Evolutionary conservation across 768 basidiomycete genomes (phyloP).

Genomic region (Hypsizygus marmoreus): DNA sequence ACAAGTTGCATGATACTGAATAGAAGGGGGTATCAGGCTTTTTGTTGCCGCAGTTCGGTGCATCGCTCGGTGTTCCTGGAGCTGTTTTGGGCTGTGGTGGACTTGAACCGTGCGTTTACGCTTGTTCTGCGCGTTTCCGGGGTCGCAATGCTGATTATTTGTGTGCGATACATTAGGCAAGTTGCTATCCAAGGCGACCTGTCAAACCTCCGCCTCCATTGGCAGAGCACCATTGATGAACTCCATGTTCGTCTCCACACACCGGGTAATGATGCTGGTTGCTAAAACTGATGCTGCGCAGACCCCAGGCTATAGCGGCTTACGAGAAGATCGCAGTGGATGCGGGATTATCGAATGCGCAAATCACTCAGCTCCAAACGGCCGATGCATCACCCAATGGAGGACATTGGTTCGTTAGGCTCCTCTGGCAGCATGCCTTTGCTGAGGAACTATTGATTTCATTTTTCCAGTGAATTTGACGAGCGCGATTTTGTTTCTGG

Average conservation of each 20-base stretch:
- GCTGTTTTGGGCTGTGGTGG: slow-evolving; percentile 27
- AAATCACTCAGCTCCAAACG: slow-evolving; percentile 22
- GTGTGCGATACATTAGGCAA: slow-evolving; percentile 14
- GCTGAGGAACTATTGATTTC: background rate
- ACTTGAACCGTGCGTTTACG: slow-evolving; percentile 19
- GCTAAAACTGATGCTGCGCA: too few species aligned
- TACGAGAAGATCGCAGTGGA: slow-evolving; percentile 23
- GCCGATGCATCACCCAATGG: slow-evolving; percentile 26
- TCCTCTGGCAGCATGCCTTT: background rate
- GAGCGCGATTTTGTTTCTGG: slow-evolving; percentile 26
- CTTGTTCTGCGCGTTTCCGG: background rate
- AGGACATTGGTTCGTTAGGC: slow-evolving; percentile 23
- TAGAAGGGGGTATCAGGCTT: slow-evolving; percentile 17
- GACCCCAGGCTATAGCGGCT: slow-evolving; percentile 22
- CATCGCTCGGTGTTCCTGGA: slow-evolving; percentile 23
- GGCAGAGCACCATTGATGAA: slow-evolving; percentile 26
- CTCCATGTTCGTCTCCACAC: slow-evolving; percentile 4
- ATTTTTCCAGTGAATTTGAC: slow-evolving; percentile 25
- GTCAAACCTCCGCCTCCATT: slow-evolving; percentile 23
- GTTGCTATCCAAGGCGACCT: slow-evolving; percentile 26
- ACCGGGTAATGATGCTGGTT: too few species aligned
- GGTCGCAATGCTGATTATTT: background rate
- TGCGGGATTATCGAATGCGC: slow-evolving; percentile 14
- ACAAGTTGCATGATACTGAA: too few species aligned
- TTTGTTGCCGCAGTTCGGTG: slow-evolving; percentile 25